Evolutionary conservation across 768 basidiomycete genomes (phyloP), one percentile per base, ranked within the genome.

Genomic region (Termitomyces sp.): DNA sequence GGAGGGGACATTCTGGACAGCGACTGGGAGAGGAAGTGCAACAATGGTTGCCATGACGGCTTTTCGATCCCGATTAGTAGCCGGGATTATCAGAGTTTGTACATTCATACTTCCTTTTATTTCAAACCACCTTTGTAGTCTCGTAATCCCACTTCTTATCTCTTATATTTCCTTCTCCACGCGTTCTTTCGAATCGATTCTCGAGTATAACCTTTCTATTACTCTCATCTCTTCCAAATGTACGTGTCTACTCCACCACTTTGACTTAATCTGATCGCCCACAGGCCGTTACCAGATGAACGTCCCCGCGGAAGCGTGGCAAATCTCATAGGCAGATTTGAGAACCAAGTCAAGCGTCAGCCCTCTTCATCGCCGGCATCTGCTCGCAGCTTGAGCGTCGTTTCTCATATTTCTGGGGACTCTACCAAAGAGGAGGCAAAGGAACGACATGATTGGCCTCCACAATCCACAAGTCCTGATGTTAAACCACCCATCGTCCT

Each of bases 281-380:
- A 25, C 65, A 92, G 90, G 91, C 87, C 88, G 52, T 73, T 91
- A 58, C 90, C 91, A 70, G 91, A 93, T 77, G 91, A 94, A 73
- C 82, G 88, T 66, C 90, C 91, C 46, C 87, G 91, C 56, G 83
- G 82, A 67, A 90, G 87, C 63, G 91, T 94, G 45, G 91, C 91
- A 59, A 94, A 92, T 67, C 86, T 94, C 72, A 94, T 94, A 64
- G 91, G 91, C 49, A 82, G 88, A 55, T 94, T 94, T 61, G 91
- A 94, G 69, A 88, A 82, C 62, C 86, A 89, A 72, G 84, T 78
- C 53, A 92, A 89, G 67, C 82, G 83, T 47, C 79, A 82, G 61
- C 71, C 83, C 4, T 61, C 73, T 10, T 65, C 77, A 27, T 63
- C 60, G 16, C 65, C 78, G 45, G 64, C 62, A 57, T 70, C 78